phyloP scores from a whole-genome alignment of 495 filamentous ascomycete genomes.

The Extremus antarcticus region DNA sequence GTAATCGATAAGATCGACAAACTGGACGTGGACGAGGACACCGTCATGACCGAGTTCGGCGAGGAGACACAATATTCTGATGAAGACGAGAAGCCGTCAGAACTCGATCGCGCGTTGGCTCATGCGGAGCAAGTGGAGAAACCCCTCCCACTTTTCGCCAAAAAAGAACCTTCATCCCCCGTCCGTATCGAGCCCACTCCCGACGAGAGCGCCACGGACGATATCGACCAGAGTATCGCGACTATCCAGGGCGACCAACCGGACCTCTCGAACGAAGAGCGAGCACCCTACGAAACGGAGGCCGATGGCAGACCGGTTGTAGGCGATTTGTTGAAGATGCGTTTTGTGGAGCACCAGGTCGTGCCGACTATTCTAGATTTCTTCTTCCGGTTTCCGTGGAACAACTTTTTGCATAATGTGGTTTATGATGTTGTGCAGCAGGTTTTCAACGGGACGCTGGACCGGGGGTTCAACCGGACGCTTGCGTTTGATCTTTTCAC shows the following conservation, averaged over 20 bases:
- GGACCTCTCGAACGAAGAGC: background rate
- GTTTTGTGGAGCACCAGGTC: constrained; percentile 87
- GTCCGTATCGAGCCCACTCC: background rate
- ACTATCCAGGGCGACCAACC: constrained; percentile 17
- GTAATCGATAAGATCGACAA: constrained; percentile 41
- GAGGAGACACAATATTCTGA: constrained; percentile 13
- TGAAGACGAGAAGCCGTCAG: constrained; percentile 9
- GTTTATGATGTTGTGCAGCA: constrained; percentile 99
- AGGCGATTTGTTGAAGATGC: constrained; percentile 93
- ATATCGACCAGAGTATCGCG: constrained; percentile 15
- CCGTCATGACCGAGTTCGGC: constrained; percentile 27
- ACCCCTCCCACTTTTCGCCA: constrained; percentile 53
- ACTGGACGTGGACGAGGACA: constrained; percentile 42
- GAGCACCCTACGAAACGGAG: constrained; percentile 45
- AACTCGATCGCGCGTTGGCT: constrained; percentile 31
- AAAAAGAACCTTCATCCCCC: constrained; percentile 4
- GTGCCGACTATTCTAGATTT: constrained; percentile 89
- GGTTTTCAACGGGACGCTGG: constrained; percentile 98
- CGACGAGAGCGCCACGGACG: constrained; percentile 1
- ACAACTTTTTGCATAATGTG: constrained; percentile 99
- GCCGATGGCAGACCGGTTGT: constrained; percentile 73
- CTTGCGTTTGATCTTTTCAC: constrained; percentile 53
- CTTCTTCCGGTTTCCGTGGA: constrained; percentile 99
- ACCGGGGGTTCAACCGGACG: constrained; percentile 82
- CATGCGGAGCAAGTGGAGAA: constrained; percentile 41